Conservation (phyloP, 2,329 filamentous ascomycete genomes). For the Coniochaeta hoffmannii region DNA sequence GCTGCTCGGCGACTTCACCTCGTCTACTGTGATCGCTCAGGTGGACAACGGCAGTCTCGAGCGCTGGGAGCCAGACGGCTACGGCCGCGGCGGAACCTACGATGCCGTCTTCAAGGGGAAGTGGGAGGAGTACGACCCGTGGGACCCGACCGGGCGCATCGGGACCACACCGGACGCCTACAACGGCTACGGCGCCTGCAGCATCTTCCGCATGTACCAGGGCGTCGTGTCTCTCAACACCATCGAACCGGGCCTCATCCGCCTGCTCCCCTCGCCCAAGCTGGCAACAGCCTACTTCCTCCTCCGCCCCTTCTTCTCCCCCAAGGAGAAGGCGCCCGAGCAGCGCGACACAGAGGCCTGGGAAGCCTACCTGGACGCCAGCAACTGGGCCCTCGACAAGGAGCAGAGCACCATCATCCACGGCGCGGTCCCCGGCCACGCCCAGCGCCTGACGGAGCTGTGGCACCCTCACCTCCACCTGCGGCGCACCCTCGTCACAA, state of each 20-base stretch:
- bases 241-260: constrained; percentile 39
- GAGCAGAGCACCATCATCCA: constrained; percentile 50
- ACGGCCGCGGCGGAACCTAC: constrained; percentile 51
- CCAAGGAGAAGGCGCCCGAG: constrained; percentile 33
- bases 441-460: constrained; percentile 48
- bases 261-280: constrained; percentile 39
- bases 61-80: constrained; percentile 36
- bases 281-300: constrained; percentile 40
- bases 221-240: constrained; percentile 47
- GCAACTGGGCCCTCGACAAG: constrained; percentile 36
- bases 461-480: constrained; percentile 52
- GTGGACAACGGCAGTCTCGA: constrained; percentile 50
- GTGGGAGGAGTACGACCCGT: constrained; percentile 50
- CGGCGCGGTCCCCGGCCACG: constrained; percentile 50
- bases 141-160: constrained; percentile 45
- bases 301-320: constrained; percentile 44
- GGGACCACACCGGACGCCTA: constrained; percentile 48
- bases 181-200: constrained; percentile 50
- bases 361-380: constrained; percentile 42
- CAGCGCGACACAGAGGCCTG: constrained; percentile 32
- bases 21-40: constrained; percentile 53
- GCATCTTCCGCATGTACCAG: constrained; percentile 53
- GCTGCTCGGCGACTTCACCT: constrained; percentile 21
- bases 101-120: constrained; percentile 43
- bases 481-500: constrained; percentile 44